Base-by-base conservation (phyloP, 2,329 filamentous ascomycete species). In the Botrytis porri region DNA sequence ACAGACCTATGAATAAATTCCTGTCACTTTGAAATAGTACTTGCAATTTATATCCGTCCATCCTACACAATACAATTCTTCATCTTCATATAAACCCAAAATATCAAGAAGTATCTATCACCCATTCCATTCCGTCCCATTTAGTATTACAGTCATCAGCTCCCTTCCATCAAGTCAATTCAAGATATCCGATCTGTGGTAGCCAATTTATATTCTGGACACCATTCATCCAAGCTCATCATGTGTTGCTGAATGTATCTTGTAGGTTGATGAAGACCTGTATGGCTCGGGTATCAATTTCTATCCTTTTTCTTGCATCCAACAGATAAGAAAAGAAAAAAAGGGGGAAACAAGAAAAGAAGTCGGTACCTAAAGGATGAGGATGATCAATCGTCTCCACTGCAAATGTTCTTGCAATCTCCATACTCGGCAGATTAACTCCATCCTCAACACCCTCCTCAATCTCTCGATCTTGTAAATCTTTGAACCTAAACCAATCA, bases 311-410 rank as follows among this genome's bases (percentile, higher is more conserved):
- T 8, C 29, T 29, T 45, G 3, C 3, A 22, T 43, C 20, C 16
- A n/a, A 32, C 4, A 25, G 5, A n/a, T 10, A 9, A 25, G 10
- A 3, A 20, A 12, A 5, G 22, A n/a, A 4, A 16, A 8, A 51
- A 1, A 41, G 16, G 4, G 14, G 12, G 25, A 54, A 54, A 54
- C 0, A n/a, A 7, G 9, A 35, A 39, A 32, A 35, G 12, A 2
- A 29, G 29, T 9, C 9, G 54, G 78, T 74, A 43, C 80, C 80
- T 20, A 81, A 48, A n/a, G 80, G 80, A 72, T 80, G 76, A 16
- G 79, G 79, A 70, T 79, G 78, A 66, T 79, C 79, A 37, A 81
- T 80, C 22, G 77, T 78, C 69, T 80, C 78, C 9, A 80, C 80
- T 20, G 77, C 77, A 62, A 81, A 81, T 6, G 78, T 79, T 60